phyloP scores from a whole-genome alignment of 371 early-diverging fungal species.

The Rhizomucor pusillus region DNA sequence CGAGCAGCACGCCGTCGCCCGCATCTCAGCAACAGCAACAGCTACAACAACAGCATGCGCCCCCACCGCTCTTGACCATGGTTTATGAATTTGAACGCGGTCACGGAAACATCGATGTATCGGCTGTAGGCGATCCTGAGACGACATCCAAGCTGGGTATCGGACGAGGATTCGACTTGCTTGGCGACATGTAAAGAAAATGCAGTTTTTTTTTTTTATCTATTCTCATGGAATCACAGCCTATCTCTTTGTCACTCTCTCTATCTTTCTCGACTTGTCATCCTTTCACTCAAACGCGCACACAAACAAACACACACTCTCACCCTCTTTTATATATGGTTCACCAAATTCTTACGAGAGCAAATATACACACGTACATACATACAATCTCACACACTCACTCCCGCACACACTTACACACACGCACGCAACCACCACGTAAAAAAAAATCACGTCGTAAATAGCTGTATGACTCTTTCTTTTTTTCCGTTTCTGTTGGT shows the following conservation, averaged over 20 bases:
- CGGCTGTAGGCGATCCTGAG: conserved; percentile 17
- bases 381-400: no score
- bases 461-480: no score
- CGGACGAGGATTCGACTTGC: conserved; percentile 20
- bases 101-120: conserved; percentile 37
- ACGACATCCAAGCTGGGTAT: conserved; percentile 14
- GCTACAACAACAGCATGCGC: not conserved
- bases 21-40: conserved; percentile 2
- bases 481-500: no score
- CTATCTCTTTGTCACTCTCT: not conserved
- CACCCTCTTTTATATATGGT: no score
- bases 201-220: not conserved
- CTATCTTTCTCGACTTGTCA: not conserved
- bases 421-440: no score
- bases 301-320: no score
- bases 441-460: no score
- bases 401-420: no score
- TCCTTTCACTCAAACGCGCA: no score
- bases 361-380: no score
- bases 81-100: conserved; percentile 56
- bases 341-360: no score
- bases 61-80: conserved; percentile 42
- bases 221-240: conserved; percentile 1
- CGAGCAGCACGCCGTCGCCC: not conserved
- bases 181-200: conserved; percentile 13